Conservation (phyloP, 768 basidiomycete genomes). For the Amanita phalloides region DNA sequence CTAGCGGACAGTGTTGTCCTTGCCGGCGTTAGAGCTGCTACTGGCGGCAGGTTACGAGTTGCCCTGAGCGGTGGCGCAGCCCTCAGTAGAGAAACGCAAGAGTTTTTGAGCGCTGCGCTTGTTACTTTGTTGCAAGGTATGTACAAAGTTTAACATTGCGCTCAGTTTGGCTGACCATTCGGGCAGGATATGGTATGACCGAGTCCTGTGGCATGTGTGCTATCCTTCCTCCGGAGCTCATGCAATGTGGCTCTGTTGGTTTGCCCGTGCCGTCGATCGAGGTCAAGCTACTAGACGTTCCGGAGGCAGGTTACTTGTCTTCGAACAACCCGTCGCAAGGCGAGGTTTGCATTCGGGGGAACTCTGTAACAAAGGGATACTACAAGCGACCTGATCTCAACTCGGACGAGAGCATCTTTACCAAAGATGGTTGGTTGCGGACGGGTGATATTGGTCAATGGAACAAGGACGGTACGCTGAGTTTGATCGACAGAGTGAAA, state of each 20-base stretch:
- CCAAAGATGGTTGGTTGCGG: slow-evolving; percentile 85
- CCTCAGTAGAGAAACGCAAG: slow-evolving; percentile 78
- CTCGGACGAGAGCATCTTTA: slow-evolving; percentile 71
- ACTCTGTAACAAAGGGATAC: slow-evolving; percentile 79
- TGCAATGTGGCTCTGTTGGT: slow-evolving; percentile 70
- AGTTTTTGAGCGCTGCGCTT: slow-evolving; percentile 75
- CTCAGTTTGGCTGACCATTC: slow-evolving; percentile 6
- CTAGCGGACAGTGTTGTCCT: slow-evolving; percentile 73
- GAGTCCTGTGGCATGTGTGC: slow-evolving; percentile 89
- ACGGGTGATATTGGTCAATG: slow-evolving; percentile 95
- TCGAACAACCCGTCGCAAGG: slow-evolving; percentile 68
- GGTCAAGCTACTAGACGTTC: slow-evolving; percentile 76
- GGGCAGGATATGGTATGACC: slow-evolving; percentile 88
- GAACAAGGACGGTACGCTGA: slow-evolving; percentile 86
- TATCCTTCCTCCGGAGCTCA: slow-evolving; percentile 75
- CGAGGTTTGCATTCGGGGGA: slow-evolving; percentile 84
- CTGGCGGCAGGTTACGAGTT: slow-evolving; percentile 79
- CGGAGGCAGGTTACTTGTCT: slow-evolving; percentile 77
- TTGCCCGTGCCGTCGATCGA: slow-evolving; percentile 84
- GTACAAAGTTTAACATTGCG: slow-evolving; percentile 9
- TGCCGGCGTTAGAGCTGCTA: slow-evolving; percentile 66
- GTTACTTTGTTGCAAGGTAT: slow-evolving; percentile 81
- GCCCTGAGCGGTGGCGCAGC: slow-evolving; percentile 83
- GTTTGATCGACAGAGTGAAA: slow-evolving; percentile 88
- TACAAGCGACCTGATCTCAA: slow-evolving; percentile 90